phyloP scores from a whole-genome alignment of 441 rosid species.

The California macrophylla region DNA sequence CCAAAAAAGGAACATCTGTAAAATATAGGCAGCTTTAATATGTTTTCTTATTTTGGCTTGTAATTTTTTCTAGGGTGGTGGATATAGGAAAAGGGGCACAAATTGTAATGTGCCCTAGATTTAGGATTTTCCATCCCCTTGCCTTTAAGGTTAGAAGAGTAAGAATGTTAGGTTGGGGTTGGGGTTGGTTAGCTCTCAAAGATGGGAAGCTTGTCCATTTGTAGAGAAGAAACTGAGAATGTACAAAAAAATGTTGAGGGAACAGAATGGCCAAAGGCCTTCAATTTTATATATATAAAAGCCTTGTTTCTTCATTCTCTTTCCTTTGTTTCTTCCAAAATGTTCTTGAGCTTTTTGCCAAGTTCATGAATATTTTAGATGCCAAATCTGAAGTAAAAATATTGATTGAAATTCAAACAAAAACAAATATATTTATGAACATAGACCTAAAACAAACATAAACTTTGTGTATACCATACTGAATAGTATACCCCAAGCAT shows the following conservation, averaged over 20 bases:
- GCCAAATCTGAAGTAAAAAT: no score
- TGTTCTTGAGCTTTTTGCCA: neutral
- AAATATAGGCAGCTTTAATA: slow-evolving; percentile 44
- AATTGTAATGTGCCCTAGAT: slow-evolving; percentile 22
- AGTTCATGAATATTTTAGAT: no score
- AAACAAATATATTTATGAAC: no score
- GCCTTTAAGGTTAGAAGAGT: slow-evolving; percentile 13
- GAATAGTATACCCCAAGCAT: no score
- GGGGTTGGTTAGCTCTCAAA: neutral
- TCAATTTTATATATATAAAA: neutral
- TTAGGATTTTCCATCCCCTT: slow-evolving; percentile 24
- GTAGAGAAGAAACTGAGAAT: neutral
- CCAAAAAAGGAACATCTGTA: slow-evolving; percentile 38
- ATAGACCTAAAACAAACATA: no score
- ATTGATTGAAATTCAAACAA: no score
- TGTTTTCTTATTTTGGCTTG: slow-evolving; percentile 22
- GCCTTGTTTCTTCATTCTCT: neutral
- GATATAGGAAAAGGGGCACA: slow-evolving; percentile 33
- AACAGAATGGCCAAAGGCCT: slow-evolving; percentile 5
- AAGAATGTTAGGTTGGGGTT: neutral
- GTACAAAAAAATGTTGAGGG: neutral
- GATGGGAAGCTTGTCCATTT: slow-evolving; percentile 1
- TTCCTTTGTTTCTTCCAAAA: slow-evolving; percentile 3
- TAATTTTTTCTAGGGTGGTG: slow-evolving; percentile 35
- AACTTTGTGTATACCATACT: no score